These are phyloP conservation scores for Auxenochlorella pyrenoidosa DNA, from an alignment of 139 green algal species.

Conservation along the genomic window DNA sequence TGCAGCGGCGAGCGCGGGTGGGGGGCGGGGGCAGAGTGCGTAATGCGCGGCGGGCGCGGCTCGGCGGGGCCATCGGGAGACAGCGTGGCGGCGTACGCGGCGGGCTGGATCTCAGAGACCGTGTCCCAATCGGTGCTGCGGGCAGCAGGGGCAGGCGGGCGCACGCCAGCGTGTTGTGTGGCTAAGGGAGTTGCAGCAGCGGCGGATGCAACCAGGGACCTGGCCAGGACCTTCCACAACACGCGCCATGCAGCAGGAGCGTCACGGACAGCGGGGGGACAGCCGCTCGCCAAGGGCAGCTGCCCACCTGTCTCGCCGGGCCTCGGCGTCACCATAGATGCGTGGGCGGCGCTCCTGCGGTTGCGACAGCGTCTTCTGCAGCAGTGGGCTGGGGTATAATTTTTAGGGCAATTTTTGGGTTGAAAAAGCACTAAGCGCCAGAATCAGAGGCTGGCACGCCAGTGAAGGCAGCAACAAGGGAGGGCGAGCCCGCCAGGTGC, in stretches of 20 bases:
- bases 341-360: slow-evolving; percentile 9
- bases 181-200: not conserved
- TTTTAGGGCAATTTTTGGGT: too few relatives aligned
- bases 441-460: too few relatives aligned
- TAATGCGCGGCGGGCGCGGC: not conserved
- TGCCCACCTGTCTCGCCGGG: not conserved
- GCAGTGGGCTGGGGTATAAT: not conserved
- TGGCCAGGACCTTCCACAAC: too few relatives aligned
- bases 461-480: too few relatives aligned
- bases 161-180: not conserved
- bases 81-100: not conserved
- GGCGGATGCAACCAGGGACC: not conserved
- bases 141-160: not conserved
- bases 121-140: slow-evolving; percentile 1
- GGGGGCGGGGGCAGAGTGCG: not conserved
- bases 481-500: too few relatives aligned
- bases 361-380: not conserved
- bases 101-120: not conserved
- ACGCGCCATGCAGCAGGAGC: too few relatives aligned
- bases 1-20: not conserved
- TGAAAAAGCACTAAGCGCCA: too few relatives aligned
- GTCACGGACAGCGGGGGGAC: too few relatives aligned
- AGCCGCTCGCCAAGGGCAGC: too few relatives aligned
- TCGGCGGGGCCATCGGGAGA: not conserved
- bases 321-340: slow-evolving; percentile 24